phyloP scores from a whole-genome alignment of 164 flowering plant genomes.

The Platanus orientalis region DNA sequence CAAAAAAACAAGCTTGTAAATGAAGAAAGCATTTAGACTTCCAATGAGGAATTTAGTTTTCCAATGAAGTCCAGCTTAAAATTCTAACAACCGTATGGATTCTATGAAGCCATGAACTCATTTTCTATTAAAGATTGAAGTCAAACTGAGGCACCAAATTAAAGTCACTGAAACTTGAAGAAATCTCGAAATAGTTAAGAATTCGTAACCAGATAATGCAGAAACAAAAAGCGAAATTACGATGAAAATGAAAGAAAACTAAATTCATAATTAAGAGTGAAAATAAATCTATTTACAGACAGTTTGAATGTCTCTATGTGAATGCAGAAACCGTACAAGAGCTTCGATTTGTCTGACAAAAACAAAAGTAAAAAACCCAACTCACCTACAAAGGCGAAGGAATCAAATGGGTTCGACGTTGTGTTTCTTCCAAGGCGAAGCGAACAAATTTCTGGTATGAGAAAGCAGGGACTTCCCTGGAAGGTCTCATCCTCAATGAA shows the following conservation, averaged over 20 bases:
- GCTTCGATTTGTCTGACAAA: background rate
- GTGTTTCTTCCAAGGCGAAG: conserved; percentile 58
- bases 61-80: no score
- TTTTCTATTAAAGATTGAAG: background rate
- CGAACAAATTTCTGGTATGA: conserved; percentile 60
- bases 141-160: no score
- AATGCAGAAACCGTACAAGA: background rate
- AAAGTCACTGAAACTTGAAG: background rate
- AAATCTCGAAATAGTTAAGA: no score
- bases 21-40: no score
- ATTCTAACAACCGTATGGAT: no score
- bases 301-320: background rate
- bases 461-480: conserved; percentile 22
- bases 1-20: no score
- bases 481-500: background rate
- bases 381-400: conserved; percentile 69
- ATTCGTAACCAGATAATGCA: no score
- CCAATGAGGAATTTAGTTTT: no score
- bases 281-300: no score
- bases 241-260: background rate
- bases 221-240: no score
- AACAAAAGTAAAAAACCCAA: background rate
- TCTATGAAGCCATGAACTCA: background rate
- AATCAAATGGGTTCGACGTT: conserved; percentile 30
- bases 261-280: background rate